These are phyloP conservation scores for Komagataella populi DNA, from an alignment of 805 yeast genomes.

Conservation along the genomic window DNA sequence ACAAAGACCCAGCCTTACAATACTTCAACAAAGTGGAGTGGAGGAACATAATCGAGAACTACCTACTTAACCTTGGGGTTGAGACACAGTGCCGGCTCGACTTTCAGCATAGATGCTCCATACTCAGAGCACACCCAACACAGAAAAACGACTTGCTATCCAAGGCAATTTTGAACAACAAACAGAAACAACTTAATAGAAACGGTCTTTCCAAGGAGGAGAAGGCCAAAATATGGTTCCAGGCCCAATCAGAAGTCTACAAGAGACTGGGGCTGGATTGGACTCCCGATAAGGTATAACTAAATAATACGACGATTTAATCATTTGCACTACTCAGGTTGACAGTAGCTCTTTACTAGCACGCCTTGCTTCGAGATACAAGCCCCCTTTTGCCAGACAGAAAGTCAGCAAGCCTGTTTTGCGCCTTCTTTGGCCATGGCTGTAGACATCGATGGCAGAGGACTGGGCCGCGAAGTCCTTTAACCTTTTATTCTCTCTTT, in stretches of 20 bases:
- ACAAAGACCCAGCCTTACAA: constrained; percentile 4
- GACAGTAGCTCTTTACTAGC: not conserved
- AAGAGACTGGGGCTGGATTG: constrained; percentile 46
- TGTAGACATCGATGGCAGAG: not conserved
- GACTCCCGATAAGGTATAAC: constrained; percentile 26
- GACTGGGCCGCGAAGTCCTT: not conserved
- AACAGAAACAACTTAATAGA: constrained; percentile 12
- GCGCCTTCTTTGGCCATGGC: no score
- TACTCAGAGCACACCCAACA: constrained; percentile 22
- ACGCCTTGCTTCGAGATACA: no score
- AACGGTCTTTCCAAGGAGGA: constrained; percentile 37
- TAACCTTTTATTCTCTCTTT: not conserved
- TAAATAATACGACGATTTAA: not conserved
- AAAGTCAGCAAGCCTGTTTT: not conserved
- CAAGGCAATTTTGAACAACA: constrained; percentile 3
- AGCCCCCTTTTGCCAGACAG: not conserved
- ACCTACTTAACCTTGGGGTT: constrained; percentile 46
- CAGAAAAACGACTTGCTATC: constrained; percentile 17
- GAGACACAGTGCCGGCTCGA: constrained; percentile 62
- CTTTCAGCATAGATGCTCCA: constrained; percentile 37
- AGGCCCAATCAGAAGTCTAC: constrained; percentile 48
- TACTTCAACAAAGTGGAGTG: constrained; percentile 32
- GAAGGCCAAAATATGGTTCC: constrained; percentile 47
- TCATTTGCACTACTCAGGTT: not conserved
- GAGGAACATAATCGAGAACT: constrained; percentile 66